Percentiles rank a stretch among this genome's conserved stretches.
Evolutionary conservation across 352 stramenopile species (phyloP).

Genomic region (Phytophthora europaea): DNA sequence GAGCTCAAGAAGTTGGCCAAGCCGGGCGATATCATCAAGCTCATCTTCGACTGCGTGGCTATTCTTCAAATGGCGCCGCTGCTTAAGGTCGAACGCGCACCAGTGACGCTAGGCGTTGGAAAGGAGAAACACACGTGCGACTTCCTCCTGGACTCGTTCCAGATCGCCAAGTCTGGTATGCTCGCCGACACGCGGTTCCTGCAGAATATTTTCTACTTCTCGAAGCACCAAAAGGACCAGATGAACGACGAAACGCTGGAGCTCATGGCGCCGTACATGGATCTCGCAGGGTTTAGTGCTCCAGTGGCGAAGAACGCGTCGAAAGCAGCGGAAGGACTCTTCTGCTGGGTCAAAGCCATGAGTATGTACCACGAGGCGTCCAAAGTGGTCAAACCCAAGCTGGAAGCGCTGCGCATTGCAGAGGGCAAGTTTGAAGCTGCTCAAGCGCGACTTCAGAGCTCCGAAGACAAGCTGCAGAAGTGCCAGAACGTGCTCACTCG

Average conservation of each 20-base stretch:
- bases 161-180: slow-evolving; percentile 87
- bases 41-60: slow-evolving; percentile 94
- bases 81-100: slow-evolving; percentile 69
- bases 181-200: slow-evolving; percentile 90
- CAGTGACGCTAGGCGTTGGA: slow-evolving; percentile 75
- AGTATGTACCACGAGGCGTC: slow-evolving; percentile 93
- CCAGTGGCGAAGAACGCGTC: slow-evolving; percentile 90
- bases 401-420: slow-evolving; percentile 91
- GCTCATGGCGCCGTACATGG: slow-evolving; percentile 92
- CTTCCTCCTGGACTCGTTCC: slow-evolving; percentile 90
- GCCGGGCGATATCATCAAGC: slow-evolving; percentile 92
- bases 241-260: slow-evolving; percentile 96
- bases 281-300: slow-evolving; percentile 86
- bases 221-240: slow-evolving; percentile 91
- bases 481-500: slow-evolving; percentile 71
- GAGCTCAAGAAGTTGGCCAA: slow-evolving; percentile 94
- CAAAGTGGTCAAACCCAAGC: slow-evolving; percentile 95
- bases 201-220: slow-evolving; percentile 93
- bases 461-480: slow-evolving; percentile 75
- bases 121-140: slow-evolving; percentile 91
- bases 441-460: slow-evolving; percentile 74
- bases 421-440: slow-evolving; percentile 90
- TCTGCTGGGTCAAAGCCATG: slow-evolving; percentile 93
- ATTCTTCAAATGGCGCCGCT: slow-evolving; percentile 91
- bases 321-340: slow-evolving; percentile 91